These are phyloP conservation scores for Cutaneotrichosporon dermatis DNA, from an alignment of 1,284 basidiomycete genomes.

Conservation along the genomic window DNA sequence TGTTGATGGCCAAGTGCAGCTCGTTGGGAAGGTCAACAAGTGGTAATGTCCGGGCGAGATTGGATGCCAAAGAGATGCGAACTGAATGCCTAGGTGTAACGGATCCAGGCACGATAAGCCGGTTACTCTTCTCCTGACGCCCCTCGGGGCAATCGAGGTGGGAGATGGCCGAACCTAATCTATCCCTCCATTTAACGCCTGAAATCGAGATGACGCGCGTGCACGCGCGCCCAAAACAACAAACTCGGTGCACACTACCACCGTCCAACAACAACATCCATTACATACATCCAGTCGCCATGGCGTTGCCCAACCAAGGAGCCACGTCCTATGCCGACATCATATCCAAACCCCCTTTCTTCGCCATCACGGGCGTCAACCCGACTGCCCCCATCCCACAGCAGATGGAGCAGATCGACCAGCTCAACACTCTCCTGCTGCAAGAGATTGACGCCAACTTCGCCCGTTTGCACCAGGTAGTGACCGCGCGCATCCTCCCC, in stretches of 20 bases:
- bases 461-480: slow-evolving; percentile 78
- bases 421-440: slow-evolving; percentile 73
- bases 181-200: background rate
- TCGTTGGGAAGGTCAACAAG: too few relatives aligned
- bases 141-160: background rate
- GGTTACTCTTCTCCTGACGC: background rate
- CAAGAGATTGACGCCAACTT: slow-evolving; percentile 93
- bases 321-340: slow-evolving; percentile 10
- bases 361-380: slow-evolving; percentile 66
- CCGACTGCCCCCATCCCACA: slow-evolving; percentile 66
- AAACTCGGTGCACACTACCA: background rate
- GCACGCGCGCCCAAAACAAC: slow-evolving; percentile 4
- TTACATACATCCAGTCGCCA: slow-evolving; percentile 62
- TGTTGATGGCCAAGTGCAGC: too few relatives aligned
- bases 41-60: too few relatives aligned
- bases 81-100: too few relatives aligned
- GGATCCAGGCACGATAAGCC: too few relatives aligned
- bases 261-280: background rate
- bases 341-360: slow-evolving; percentile 43
- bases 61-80: too few relatives aligned
- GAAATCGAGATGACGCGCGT: background rate
- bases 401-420: slow-evolving; percentile 84
- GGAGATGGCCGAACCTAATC: too few relatives aligned
- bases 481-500: slow-evolving; percentile 75
- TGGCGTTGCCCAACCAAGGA: slow-evolving; percentile 30